A percentile compares a stretch with the other conserved stretches of the same genome.
These are phyloP conservation scores for Saprolegnia parasitica DNA, from an alignment of 352 stramenopile genomes.

Conservation along the genomic window DNA sequence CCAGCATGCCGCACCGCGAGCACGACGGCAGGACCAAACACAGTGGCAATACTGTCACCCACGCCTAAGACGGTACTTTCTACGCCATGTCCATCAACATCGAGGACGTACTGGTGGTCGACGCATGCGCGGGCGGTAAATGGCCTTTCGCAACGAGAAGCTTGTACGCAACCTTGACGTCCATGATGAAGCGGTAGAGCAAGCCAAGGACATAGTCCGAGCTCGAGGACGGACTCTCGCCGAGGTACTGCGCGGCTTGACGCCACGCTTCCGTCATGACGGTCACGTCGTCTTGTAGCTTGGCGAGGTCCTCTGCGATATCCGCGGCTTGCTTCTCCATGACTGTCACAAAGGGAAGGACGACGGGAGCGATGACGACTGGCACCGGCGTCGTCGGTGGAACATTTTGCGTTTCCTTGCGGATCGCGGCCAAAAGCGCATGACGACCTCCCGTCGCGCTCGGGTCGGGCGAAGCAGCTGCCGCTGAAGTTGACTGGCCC, in stretches of 20 bases:
- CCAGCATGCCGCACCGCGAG: conserved; percentile 53
- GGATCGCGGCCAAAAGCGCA: background rate
- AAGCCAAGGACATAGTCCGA: conserved; percentile 69
- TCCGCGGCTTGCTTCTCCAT: conserved; percentile 46
- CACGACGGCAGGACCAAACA: conserved; percentile 55
- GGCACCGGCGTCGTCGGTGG: background rate
- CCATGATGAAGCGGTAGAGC: conserved; percentile 65
- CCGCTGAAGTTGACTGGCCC: too few relatives aligned
- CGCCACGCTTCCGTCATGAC: conserved; percentile 59
- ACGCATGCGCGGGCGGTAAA: conserved; percentile 32
- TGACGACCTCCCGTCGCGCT: background rate
- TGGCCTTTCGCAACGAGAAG: conserved; percentile 56
- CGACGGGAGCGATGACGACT: background rate
- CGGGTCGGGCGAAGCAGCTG: too few relatives aligned
- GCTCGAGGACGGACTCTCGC: conserved; percentile 53
- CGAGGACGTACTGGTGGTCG: conserved; percentile 45
- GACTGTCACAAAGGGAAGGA: conserved; percentile 40
- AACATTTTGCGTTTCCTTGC: background rate
- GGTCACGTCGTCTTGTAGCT: conserved; percentile 62
- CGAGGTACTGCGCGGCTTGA: conserved; percentile 57
- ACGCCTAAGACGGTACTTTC: conserved; percentile 34
- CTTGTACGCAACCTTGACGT: conserved; percentile 67
- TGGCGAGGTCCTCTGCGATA: conserved; percentile 53
- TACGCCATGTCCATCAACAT: background rate
- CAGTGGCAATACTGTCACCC: conserved; percentile 58